These are phyloP conservation scores for Limnomonas spitsbergensis DNA, from an alignment of 139 green algal species.

Conservation along the genomic window DNA sequence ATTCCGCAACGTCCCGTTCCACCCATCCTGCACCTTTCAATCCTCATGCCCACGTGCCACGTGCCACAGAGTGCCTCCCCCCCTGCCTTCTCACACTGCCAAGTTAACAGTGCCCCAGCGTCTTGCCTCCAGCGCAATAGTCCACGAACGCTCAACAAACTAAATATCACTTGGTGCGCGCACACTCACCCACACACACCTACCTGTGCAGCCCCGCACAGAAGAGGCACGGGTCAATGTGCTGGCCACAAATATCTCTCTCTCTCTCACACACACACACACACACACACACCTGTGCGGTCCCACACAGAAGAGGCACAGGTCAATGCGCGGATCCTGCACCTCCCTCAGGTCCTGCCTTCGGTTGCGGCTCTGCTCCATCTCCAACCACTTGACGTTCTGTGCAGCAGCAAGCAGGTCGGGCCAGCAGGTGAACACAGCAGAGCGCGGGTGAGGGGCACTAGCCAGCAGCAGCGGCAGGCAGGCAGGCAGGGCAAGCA, in stretches of 20 bases:
- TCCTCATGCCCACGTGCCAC: no score
- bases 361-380: conserved; percentile 50
- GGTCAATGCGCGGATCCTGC: conserved; percentile 70
- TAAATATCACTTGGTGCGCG: no score
- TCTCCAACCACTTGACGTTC: conserved; percentile 59
- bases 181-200: no score
- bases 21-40: neutral
- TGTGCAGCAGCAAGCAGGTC: conserved; percentile 5
- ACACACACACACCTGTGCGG: conserved; percentile 72
- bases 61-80: neutral
- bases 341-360: conserved; percentile 43
- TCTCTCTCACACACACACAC: no score
- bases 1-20: neutral
- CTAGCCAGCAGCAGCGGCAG: no score
- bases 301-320: conserved; percentile 72
- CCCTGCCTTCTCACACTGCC: no score
- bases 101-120: no score
- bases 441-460: no score
- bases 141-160: no score
- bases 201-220: conserved; percentile 68
- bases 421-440: neutral
- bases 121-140: no score
- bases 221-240: conserved; percentile 72
- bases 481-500: no score
- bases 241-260: conserved; percentile 57